Evolutionary conservation across 305 asterid species (phyloP).

Genomic region (Fraxinus albicans): DNA sequence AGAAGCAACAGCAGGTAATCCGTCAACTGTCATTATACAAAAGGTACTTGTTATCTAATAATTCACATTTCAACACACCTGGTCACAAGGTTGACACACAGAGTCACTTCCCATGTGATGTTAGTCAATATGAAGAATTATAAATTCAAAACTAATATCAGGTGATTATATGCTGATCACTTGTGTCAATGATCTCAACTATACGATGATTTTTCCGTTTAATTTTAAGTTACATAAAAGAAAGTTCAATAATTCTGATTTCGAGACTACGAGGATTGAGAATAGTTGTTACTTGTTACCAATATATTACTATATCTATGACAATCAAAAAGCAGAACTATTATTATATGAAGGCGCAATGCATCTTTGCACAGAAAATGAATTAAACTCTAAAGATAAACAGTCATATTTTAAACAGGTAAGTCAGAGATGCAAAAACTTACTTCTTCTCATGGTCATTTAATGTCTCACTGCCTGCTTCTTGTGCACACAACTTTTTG

Average conservation of each 20-base stretch:
- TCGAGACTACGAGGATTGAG: background rate
- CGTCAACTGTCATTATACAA: background rate
- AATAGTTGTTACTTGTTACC: background rate
- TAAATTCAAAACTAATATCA: background rate
- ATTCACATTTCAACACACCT: background rate
- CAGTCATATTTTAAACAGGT: constrained; percentile 12
- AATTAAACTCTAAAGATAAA: constrained; percentile 20
- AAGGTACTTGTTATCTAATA: background rate
- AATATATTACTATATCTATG: background rate
- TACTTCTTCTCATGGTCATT: constrained; percentile 60
- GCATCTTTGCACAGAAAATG: constrained; percentile 12
- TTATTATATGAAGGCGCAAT: background rate
- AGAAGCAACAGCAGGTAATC: background rate
- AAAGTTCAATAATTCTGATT: background rate
- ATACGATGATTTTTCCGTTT: background rate
- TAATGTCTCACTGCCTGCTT: constrained; percentile 34
- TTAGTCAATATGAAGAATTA: background rate
- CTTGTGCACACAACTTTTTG: constrained; percentile 54
- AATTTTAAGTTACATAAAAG: background rate
- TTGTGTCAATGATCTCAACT: background rate
- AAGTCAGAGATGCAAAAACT: constrained; percentile 33
- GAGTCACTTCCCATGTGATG: background rate
- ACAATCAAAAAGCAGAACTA: background rate
- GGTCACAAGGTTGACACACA: background rate
- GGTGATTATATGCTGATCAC: background rate